A percentile compares a stretch with the other conserved stretches of the same genome.
Conservation (phyloP, 2,329 filamentous ascomycete genomes). For the Colletotrichum abscissum region DNA sequence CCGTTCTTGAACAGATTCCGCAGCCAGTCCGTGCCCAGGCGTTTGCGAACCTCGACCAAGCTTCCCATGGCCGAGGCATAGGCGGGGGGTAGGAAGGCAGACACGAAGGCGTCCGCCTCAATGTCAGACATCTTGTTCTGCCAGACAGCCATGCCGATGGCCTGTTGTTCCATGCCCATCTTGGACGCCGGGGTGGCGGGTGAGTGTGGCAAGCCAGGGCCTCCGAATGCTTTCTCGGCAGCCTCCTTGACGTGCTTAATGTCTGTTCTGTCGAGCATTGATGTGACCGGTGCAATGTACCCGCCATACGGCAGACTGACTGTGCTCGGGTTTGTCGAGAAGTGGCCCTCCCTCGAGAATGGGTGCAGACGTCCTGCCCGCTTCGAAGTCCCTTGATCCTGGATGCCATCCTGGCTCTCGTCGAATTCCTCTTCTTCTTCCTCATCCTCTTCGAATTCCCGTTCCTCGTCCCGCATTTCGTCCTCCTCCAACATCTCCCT, state of each 20-base stretch:
- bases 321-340: slow-evolving; percentile 78
- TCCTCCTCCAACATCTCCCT: slow-evolving; percentile 49
- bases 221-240: slow-evolving; percentile 82
- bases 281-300: slow-evolving; percentile 76
- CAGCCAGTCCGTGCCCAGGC: slow-evolving; percentile 78
- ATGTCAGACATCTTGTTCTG: slow-evolving; percentile 78
- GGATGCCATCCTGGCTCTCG: slow-evolving; percentile 39
- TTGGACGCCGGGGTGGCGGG: slow-evolving; percentile 73
- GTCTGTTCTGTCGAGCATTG: slow-evolving; percentile 75
- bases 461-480: slow-evolving; percentile 50
- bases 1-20: slow-evolving; percentile 67
- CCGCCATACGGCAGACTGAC: slow-evolving; percentile 78
- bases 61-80: slow-evolving; percentile 76
- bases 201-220: slow-evolving; percentile 79
- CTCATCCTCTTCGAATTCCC: slow-evolving; percentile 39
- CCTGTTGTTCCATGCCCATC: slow-evolving; percentile 69
- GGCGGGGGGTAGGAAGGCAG: slow-evolving; percentile 75
- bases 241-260: slow-evolving; percentile 80
- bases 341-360: slow-evolving; percentile 79
- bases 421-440: slow-evolving; percentile 49
- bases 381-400: slow-evolving; percentile 18
- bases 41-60: slow-evolving; percentile 78
- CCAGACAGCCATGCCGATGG: slow-evolving; percentile 72
- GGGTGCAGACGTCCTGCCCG: slow-evolving; percentile 73
- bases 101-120: slow-evolving; percentile 79